phyloP scores from a whole-genome alignment of 2,329 filamentous ascomycete species.

The Ophiobolus disseminans region DNA sequence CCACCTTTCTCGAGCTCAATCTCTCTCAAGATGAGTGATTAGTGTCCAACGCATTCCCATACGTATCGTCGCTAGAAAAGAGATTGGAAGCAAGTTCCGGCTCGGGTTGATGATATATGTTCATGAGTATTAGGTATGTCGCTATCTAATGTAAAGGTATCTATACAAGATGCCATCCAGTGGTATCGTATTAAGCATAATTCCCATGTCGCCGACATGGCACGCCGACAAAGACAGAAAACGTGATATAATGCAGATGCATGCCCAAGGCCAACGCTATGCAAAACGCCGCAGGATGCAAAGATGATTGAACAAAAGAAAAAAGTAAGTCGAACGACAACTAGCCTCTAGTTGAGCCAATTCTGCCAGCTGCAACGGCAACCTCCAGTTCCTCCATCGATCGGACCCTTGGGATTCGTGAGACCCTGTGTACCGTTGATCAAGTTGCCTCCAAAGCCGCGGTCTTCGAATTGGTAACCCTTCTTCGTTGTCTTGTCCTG shows the following conservation, averaged over 20 bases:
- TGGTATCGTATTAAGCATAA: constrained; percentile 9
- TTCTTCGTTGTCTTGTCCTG: constrained; percentile 45
- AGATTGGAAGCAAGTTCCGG: too few relatives aligned
- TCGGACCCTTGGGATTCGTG: constrained; percentile 50
- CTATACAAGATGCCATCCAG: constrained; percentile 27
- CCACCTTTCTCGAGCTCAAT: too few relatives aligned
- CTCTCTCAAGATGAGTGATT: too few relatives aligned
- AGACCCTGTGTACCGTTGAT: constrained; percentile 60
- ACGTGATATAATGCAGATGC: constrained; percentile 4
- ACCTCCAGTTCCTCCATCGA: constrained; percentile 67
- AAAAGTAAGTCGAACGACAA: background rate
- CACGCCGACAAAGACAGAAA: constrained; percentile 2
- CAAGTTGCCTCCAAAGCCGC: constrained; percentile 58
- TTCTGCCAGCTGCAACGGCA: constrained; percentile 68
- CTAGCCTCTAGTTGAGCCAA: constrained; percentile 44
- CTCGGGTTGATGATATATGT: too few relatives aligned
- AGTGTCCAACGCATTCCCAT: too few relatives aligned
- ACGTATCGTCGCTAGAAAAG: too few relatives aligned
- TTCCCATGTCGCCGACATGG: constrained; percentile 10
- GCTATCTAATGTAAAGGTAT: constrained; percentile 15
- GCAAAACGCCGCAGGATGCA: constrained; percentile 25
- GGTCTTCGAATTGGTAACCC: constrained; percentile 61
- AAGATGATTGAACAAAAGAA: constrained; percentile 12
- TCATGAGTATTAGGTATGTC: constrained; percentile 21
- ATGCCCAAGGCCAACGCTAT: constrained; percentile 21